Evolutionary conservation across 1,139 yeast species (phyloP).

Genomic region (Candida anutae): DNA sequence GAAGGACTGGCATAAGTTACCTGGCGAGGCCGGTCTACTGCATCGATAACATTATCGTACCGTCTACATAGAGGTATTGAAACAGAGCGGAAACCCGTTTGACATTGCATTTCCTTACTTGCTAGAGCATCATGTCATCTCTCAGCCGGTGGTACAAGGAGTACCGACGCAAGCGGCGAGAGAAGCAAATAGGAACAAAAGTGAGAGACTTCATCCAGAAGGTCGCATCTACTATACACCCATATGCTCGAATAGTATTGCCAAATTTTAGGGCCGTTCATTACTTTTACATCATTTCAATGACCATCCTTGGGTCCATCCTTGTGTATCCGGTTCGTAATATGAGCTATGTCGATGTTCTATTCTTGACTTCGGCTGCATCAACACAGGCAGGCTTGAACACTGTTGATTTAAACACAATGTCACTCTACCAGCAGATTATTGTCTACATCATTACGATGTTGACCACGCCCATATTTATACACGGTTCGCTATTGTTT

Average conservation of each 20-base stretch:
- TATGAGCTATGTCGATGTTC: conserved; percentile 64
- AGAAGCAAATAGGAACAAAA: conserved; percentile 2
- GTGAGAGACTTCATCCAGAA: conserved; percentile 14
- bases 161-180: background rate
- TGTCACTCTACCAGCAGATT: conserved; percentile 73
- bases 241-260: conserved; percentile 43
- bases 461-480: conserved; percentile 80
- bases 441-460: conserved; percentile 51
- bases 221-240: conserved; percentile 21
- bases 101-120: too few relatives aligned
- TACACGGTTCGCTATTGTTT: conserved; percentile 72
- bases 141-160: too few relatives aligned
- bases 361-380: conserved; percentile 70
- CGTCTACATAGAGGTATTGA: conserved; percentile 6
- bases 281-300: conserved; percentile 51
- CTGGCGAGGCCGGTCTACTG: too few relatives aligned
- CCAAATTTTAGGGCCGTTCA: conserved; percentile 80
- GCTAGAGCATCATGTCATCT: too few relatives aligned
- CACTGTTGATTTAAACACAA: conserved; percentile 57
- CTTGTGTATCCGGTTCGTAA: conserved; percentile 68
- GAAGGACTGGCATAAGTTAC: too few relatives aligned
- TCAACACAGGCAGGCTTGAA: conserved; percentile 90
- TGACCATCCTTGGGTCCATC: conserved; percentile 60
- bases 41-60: too few relatives aligned
- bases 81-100: too few relatives aligned